These are phyloP conservation scores for Aspergillus sp. DNA, from an alignment of 2,329 filamentous ascomycete genomes.

Conservation along the genomic window DNA sequence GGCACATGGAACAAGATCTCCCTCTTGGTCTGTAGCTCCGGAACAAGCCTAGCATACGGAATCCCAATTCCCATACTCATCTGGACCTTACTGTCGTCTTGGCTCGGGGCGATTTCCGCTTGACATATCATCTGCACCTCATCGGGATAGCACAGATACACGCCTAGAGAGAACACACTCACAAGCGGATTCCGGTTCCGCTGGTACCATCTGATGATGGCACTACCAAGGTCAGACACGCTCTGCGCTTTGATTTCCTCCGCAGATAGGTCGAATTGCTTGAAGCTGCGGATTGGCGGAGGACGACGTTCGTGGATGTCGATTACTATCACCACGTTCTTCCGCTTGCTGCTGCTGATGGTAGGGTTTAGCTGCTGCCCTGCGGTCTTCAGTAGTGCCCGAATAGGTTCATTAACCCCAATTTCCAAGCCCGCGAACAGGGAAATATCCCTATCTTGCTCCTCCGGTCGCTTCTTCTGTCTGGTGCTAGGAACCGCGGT, in stretches of 20 bases:
- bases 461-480: too few species aligned
- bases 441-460: too few species aligned
- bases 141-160: background rate
- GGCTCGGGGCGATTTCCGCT: too few species aligned
- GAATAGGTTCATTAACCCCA: background rate
- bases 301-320: background rate
- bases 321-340: background rate
- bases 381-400: background rate
- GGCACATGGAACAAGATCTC: background rate
- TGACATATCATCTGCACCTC: too few species aligned
- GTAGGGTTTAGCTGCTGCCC: background rate
- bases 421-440: background rate
- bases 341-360: background rate
- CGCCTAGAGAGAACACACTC: background rate
- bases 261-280: background rate
- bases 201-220: background rate
- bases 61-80: background rate
- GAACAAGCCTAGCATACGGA: background rate
- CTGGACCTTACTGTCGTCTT: too few species aligned
- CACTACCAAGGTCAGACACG: background rate
- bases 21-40: background rate
- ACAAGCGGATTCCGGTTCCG: background rate
- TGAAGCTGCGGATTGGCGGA: background rate
- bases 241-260: background rate
- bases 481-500: too few species aligned